These are phyloP conservation scores for Thraustotheca clavata DNA, from an alignment of 352 stramenopile species.

Conservation along the genomic window DNA sequence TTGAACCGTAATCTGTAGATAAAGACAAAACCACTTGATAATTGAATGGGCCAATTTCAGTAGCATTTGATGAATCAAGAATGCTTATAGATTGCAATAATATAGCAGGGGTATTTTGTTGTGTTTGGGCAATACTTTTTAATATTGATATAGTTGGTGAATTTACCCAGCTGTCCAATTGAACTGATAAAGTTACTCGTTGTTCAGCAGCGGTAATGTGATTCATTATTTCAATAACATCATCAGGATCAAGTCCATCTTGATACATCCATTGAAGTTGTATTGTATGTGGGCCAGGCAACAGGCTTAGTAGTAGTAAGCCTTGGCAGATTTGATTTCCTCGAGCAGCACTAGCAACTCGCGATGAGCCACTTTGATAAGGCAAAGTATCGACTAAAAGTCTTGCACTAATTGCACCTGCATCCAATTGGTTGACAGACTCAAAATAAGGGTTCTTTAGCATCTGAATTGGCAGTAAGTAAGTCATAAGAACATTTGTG, in stretches of 20 bases:
- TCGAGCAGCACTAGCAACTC: neutral
- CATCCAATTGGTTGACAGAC: constrained; percentile 2
- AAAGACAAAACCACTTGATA: neutral
- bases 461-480: constrained; percentile 6
- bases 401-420: neutral
- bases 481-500: constrained; percentile 7
- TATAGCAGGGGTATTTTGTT: neutral
- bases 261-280: constrained; percentile 14
- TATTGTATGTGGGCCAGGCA: constrained; percentile 4
- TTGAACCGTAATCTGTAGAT: neutral
- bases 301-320: neutral
- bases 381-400: constrained; percentile 11
- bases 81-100: neutral
- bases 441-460: constrained; percentile 2
- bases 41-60: neutral
- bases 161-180: constrained; percentile 16
- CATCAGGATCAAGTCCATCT: constrained; percentile 5
- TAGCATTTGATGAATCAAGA: neutral
- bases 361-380: neutral
- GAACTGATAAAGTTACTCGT: neutral
- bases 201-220: neutral
- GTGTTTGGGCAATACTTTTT: neutral
- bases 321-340: neutral
- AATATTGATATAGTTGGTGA: neutral
- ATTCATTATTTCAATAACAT: constrained; percentile 15